Evolutionary conservation across 495 filamentous ascomycete species (phyloP), one percentile per base, ranked within the genome.

Genomic region (Podospora bellae-mahoneyi): DNA sequence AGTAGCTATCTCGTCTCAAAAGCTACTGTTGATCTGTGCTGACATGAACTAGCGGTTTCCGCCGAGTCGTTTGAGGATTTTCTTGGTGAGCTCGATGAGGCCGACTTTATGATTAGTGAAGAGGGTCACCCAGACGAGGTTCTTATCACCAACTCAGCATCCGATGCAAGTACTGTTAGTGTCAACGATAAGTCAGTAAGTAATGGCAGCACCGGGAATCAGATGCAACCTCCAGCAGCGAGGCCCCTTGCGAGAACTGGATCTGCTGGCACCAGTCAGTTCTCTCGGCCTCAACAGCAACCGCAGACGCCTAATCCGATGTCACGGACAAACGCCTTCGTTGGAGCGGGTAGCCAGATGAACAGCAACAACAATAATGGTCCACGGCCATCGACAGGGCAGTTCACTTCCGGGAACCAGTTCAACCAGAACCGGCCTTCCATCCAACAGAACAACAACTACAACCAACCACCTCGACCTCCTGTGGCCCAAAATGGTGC

Each of bases 31-130:
- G 39, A 48, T 16, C 9, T 48, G 9, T 16, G 9, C 39, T 48
- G 10, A 48, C 39, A 10, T 48, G 9, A 10, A 48, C 9, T 16
- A 73, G 67, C 71, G 30, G 53, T 39, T 1, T 20, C 54, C n/a
- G 66, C 69, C 16, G 81, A 81, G 23, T 79, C 78, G 0, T 76
- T 81, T 62, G 91, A 89, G 67, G 87, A 89, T 65, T 86, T 93
- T 71, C 89, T 92, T 77, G 91, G 89, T 69, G 84, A 91, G 44
- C 87, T 92, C 72, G 90, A 92, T 72, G 90, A 92, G 78, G 88
- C 86, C 27, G 90, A 93, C 74, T 92, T 93, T 73, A 78, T 86
- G 75, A 78, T 86, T 64, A 64, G 80, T 62, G 74, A 84, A 53
- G 84, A 85, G 18, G 86, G 86, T 23, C 82, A 86, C 56, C 90